Percentiles rank a stretch among this genome's conserved stretches.
Conservation (phyloP, 805 yeast species). For the Yamadazyma endophytica region DNA sequence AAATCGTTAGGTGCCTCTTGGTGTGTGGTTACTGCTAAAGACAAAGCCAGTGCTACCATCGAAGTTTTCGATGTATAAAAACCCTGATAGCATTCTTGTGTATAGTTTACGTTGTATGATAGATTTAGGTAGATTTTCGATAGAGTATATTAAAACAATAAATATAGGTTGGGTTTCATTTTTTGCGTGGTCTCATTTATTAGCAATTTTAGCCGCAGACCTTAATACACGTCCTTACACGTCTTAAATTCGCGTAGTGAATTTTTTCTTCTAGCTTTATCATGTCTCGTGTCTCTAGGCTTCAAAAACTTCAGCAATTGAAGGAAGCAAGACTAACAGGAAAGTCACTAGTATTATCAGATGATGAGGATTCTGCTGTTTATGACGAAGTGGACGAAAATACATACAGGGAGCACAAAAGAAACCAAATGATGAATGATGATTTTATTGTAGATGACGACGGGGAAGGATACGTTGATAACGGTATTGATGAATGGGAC, state of each 20-base stretch:
- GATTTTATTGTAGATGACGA: conserved; percentile 94
- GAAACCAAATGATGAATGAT: conserved; percentile 78
- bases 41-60: conserved; percentile 60
- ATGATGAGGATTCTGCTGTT: conserved; percentile 33
- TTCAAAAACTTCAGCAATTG: conserved; percentile 12
- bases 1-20: conserved; percentile 57
- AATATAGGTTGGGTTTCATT: too few relatives aligned
- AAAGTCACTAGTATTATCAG: conserved; percentile 35
- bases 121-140: too few relatives aligned
- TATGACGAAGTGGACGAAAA: conserved; percentile 89
- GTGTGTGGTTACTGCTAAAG: conserved; percentile 77
- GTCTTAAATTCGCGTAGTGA: not conserved
- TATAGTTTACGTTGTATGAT: too few relatives aligned
- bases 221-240: too few relatives aligned
- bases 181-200: too few relatives aligned
- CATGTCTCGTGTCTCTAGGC: conserved; percentile 25
- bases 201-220: too few relatives aligned
- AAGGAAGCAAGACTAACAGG: conserved; percentile 47
- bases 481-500: conserved; percentile 91
- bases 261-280: not conserved
- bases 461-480: conserved; percentile 91
- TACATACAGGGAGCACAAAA: conserved; percentile 68
- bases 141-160: too few relatives aligned
- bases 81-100: too few relatives aligned
- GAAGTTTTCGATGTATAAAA: conserved; percentile 52